Evolutionary conservation across 2,329 filamentous ascomycete species (phyloP), one percentile per base, ranked within the genome.

Genomic region (Colletotrichum sp.): DNA sequence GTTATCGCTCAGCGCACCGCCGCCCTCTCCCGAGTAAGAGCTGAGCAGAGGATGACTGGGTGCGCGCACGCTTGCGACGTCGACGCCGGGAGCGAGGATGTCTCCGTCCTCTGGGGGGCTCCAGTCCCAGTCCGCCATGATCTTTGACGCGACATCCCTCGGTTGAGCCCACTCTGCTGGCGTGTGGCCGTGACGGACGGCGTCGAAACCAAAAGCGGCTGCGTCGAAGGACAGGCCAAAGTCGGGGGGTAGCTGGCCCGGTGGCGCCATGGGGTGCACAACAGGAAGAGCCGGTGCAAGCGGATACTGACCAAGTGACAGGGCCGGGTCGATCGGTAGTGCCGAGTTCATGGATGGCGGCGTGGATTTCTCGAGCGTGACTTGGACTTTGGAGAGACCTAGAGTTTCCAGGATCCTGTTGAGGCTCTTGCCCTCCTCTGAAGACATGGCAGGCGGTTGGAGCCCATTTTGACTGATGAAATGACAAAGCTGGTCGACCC

Each of bases 391-490:
- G 13, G 59, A 49, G 15, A 71, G 22, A 15, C 72, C 72, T 16
- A 74, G 9, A 25, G 72, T 74, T 7, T 74, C 36, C n/a, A 74
- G 49, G 27, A 74, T 71, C 8, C 72, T 2, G 3, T n/a, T 52
- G 16, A 74, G 72, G 61, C 59, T 71, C 27, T 74, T 71, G 61
- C 62, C 67, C 13, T 80, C 79, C 22, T 80, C 78, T 30, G 75
- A 70, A 19, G 72, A 44, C 86, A 87, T 87, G 0, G 78, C 77
- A 1, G 86, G 86, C 3, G 84, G 82, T 34, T 84, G 80, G 5
- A 87, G 79, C 5, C 84, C 84, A 77, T 85, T 80, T 22, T 86
- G 84, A 61, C 82, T 77, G n/a, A 87, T 87, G 34, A 86, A 87
- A 29, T 85, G 82, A 72, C 79, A 81, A 22, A 85, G 78, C 39